A percentile compares a stretch with the other conserved stretches of the same genome.
phyloP scores from a whole-genome alignment of 2,329 filamentous ascomycete genomes.

The Sporothrix dimorphospora region DNA sequence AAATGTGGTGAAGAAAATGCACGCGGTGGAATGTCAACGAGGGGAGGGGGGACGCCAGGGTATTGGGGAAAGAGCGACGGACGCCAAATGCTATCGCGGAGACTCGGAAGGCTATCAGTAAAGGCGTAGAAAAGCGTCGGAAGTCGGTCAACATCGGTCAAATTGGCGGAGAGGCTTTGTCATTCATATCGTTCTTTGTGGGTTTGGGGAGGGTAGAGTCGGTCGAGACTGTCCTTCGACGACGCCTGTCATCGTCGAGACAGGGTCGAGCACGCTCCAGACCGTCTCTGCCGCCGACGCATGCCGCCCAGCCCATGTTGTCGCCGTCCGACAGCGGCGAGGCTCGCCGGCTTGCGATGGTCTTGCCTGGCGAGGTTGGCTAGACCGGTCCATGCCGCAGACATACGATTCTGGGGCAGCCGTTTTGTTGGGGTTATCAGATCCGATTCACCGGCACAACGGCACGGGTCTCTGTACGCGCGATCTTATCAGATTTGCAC shows the following conservation, averaged over 20 bases:
- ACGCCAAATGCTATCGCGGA: neutral
- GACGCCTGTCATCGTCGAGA: neutral
- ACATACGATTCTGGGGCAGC: neutral
- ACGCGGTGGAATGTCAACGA: neutral
- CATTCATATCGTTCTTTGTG: neutral
- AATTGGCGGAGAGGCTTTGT: neutral
- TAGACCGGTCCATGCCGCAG: neutral
- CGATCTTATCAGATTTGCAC: neutral
- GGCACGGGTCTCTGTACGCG: neutral
- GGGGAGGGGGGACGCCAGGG: neutral
- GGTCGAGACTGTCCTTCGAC: neutral
- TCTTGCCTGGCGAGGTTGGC: neutral
- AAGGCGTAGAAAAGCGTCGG: neutral
- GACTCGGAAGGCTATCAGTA: neutral
- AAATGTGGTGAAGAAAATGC: neutral
- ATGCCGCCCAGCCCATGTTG: neutral
- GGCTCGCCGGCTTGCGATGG: neutral
- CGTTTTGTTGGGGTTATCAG: neutral
- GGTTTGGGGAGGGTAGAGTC: neutral
- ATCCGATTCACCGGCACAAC: neutral
- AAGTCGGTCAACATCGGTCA: neutral
- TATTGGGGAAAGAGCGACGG: neutral
- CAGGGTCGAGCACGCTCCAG: neutral
- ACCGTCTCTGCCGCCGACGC: neutral
- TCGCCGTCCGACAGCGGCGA: constrained; percentile 10